Percentiles rank a stretch among this genome's conserved stretches.
These are phyloP conservation scores for Tephrocybe sp. DNA, from an alignment of 768 basidiomycete genomes.

Conservation along the genomic window DNA sequence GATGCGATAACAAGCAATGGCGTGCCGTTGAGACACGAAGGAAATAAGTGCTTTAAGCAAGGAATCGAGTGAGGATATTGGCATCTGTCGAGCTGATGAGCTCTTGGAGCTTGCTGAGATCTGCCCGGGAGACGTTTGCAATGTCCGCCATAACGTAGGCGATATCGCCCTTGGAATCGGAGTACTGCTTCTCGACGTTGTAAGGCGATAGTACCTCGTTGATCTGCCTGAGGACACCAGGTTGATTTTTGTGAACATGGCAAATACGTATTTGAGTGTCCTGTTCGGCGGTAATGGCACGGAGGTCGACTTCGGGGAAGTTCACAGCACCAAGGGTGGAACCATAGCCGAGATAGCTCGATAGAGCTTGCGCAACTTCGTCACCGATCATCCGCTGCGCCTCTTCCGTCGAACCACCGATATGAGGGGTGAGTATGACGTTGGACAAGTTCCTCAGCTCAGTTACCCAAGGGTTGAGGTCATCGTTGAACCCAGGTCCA, in stretches of 20 bases:
- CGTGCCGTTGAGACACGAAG: conserved; percentile 14
- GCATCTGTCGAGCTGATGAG: conserved; percentile 75
- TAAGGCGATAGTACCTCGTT: conserved; percentile 92
- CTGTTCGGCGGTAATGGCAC: conserved; percentile 85
- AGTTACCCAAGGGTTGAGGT: conserved; percentile 82
- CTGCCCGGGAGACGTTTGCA: conserved; percentile 77
- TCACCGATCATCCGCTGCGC: conserved; percentile 97
- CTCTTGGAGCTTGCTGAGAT: conserved; percentile 76
- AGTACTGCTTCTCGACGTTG: conserved; percentile 99
- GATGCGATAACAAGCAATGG: conserved; percentile 19
- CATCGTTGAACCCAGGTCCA: conserved; percentile 85
- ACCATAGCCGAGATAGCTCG: conserved; percentile 90
- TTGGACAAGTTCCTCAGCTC: conserved; percentile 77
- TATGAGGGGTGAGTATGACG: conserved; percentile 96
- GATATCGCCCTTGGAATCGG: conserved; percentile 91
- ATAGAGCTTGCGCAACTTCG: conserved; percentile 83
- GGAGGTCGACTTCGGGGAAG: conserved; percentile 97
- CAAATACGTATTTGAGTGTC: conserved; percentile 83
- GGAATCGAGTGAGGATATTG: conserved; percentile 87
- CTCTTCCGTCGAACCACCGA: conserved; percentile 98
- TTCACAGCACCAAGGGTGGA: conserved; percentile 92
- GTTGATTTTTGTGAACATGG: conserved; percentile 93
- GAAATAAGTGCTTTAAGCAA: conserved; percentile 43
- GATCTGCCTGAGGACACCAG: conserved; percentile 91
- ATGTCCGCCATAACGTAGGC: conserved; percentile 99